Base-by-base conservation (phyloP, 805 yeast species). In the Hanseniaspora hatyaiensis region DNA sequence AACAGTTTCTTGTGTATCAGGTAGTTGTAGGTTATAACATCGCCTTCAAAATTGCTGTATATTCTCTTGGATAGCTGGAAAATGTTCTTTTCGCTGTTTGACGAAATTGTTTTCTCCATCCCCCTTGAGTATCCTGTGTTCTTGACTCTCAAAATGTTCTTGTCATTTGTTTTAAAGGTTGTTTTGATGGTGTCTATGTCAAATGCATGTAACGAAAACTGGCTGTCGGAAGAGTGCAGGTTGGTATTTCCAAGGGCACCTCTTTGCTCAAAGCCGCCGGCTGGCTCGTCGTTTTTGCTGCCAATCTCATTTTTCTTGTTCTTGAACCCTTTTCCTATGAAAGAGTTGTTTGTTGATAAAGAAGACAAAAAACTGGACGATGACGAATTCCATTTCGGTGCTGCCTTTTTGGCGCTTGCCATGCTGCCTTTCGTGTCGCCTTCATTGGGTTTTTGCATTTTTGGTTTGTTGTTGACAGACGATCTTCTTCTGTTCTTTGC, bases 301-400 rank as follows among this genome's bases (percentile, higher is more conserved):
- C 5, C 13, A 4, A 18, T n/a, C 15, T 37, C 23, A 8, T 30
- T 22, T n/a, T 22, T 36, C 15, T 34, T 33, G 8, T 43, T 26
- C 20, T 34, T 28, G 15, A 19, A 34, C 15, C 23, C 34, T 20
- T 43, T 43, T 34, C 22, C 32, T 28, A 32, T 22, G 36, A 36
- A 34, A n/a, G 47, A 34, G 18, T 26, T 31, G n/a, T 36, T 36
- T 15, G 29, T 16, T 15, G 40, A 16, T 23, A 44, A 15, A 16
- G 48, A 44, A 1, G 41, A 36, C 3, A 44, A 15, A 22, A 44
- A 44, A 8, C 22, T 18, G 3, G 48, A 44, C 3, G 48, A 44
- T 6, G 48, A 36, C 22, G 48, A 29, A 18, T 37, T 37, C 40
- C 40, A 37, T 24, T 37, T 37, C 13, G 40, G 32, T 16, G 13